Conservation (phyloP, 306 rosid genomes). For the Hippophae tibetana region DNA sequence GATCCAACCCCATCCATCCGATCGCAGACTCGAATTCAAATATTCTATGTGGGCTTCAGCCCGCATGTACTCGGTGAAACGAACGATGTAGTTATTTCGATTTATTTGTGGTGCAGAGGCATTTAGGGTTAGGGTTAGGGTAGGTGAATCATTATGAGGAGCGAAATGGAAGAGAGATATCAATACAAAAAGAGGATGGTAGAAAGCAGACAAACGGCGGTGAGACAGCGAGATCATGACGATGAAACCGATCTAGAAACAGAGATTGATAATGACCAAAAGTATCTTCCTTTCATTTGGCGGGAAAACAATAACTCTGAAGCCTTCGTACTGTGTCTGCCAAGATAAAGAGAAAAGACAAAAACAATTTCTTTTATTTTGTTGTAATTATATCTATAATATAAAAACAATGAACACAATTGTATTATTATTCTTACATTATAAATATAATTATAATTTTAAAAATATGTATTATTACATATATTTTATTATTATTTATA, state of each 20-base stretch:
- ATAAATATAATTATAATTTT: too few relatives aligned
- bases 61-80: slow-evolving; percentile 49
- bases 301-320: slow-evolving; percentile 26
- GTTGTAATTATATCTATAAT: too few relatives aligned
- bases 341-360: too few relatives aligned
- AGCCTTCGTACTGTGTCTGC: too few relatives aligned
- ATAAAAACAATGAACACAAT: too few relatives aligned
- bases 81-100: slow-evolving; percentile 52
- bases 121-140: slow-evolving; percentile 26
- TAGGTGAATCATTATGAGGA: slow-evolving; percentile 26
- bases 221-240: slow-evolving; percentile 26
- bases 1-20: slow-evolving; percentile 78
- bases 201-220: slow-evolving; percentile 14
- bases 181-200: slow-evolving; percentile 11
- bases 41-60: slow-evolving; percentile 52
- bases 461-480: too few relatives aligned
- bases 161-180: slow-evolving; percentile 24
- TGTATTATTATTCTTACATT: too few relatives aligned
- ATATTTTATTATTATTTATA: too few relatives aligned
- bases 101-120: slow-evolving; percentile 16
- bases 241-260: background rate
- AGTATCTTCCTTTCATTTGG: slow-evolving; percentile 30
- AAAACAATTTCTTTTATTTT: too few relatives aligned
- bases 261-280: background rate
- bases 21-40: slow-evolving; percentile 39